A percentile compares a stretch with the other conserved stretches of the same genome.
Evolutionary conservation across 352 stramenopile species (phyloP).

Genomic region (Globisporangium iwayamae): DNA sequence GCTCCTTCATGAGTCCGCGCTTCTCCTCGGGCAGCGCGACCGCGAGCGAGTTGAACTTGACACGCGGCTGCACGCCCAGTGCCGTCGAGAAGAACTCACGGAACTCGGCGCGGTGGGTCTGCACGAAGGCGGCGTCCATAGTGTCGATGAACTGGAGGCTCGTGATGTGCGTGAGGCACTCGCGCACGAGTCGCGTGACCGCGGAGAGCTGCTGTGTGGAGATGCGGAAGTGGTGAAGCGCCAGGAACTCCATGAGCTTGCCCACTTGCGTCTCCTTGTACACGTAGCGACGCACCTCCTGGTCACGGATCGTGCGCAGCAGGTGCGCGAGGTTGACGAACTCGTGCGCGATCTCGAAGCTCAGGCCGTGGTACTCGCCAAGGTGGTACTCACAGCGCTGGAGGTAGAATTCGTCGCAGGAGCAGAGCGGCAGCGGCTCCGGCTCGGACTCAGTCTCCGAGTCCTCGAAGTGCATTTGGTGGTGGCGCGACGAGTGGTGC

Average conservation of each 20-base stretch:
- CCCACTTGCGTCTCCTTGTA: slow-evolving; percentile 50
- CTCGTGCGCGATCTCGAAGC: slow-evolving; percentile 46
- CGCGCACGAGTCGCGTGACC: slow-evolving; percentile 33
- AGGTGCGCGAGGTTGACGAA: slow-evolving; percentile 49
- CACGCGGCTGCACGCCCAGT: slow-evolving; percentile 41
- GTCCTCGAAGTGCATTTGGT: slow-evolving; percentile 20
- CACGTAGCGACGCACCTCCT: slow-evolving; percentile 47
- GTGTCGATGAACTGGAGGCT: slow-evolving; percentile 45
- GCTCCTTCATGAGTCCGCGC: slow-evolving; percentile 35
- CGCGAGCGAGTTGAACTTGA: slow-evolving; percentile 55
- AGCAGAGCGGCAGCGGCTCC: slow-evolving; percentile 43
- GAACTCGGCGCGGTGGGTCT: slow-evolving; percentile 39
- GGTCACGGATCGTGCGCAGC: slow-evolving; percentile 40
- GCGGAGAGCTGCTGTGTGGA: slow-evolving; percentile 43
- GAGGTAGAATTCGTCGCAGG: slow-evolving; percentile 45
- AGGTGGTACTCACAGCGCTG: slow-evolving; percentile 44
- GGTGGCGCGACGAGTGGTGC: not conserved
- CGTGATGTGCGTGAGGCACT: slow-evolving; percentile 41
- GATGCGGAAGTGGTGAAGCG: slow-evolving; percentile 41
- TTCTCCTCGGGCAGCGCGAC: slow-evolving; percentile 36
- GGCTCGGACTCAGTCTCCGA: slow-evolving; percentile 52
- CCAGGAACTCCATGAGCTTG: slow-evolving; percentile 58
- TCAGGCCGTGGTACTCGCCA: slow-evolving; percentile 46
- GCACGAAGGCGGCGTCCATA: slow-evolving; percentile 38
- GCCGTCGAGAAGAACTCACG: slow-evolving; percentile 40